Percentiles rank a stretch among this genome's conserved stretches.
phyloP scores from a whole-genome alignment of 352 stramenopile species.

The Pythium aquatile region DNA sequence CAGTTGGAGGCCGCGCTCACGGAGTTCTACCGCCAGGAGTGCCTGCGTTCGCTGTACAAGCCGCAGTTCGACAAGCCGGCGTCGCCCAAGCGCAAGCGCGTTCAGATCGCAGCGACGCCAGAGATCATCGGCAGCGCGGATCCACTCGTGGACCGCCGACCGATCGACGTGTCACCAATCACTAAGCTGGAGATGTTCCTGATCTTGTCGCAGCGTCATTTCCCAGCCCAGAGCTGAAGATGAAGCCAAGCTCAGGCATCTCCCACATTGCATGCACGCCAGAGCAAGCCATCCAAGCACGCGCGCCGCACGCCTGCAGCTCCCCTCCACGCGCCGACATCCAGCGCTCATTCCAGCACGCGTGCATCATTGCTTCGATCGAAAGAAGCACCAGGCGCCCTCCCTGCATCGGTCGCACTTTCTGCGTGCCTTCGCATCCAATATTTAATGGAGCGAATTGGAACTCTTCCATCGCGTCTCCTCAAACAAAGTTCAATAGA shows the following conservation, averaged over 20 bases:
- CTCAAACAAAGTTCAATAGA: slow-evolving; percentile 5
- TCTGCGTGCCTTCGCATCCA: background rate
- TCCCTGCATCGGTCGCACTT: background rate
- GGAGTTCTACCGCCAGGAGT: slow-evolving; percentile 84
- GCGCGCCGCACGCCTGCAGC: background rate
- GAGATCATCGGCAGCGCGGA: slow-evolving; percentile 79
- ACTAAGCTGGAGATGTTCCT: slow-evolving; percentile 72
- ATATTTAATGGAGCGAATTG: background rate
- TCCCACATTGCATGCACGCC: background rate
- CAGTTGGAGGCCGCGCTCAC: slow-evolving; percentile 64
- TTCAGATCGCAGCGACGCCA: slow-evolving; percentile 55
- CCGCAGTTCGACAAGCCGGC: background rate
- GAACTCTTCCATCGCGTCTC: slow-evolving; percentile 1
- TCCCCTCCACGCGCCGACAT: background rate
- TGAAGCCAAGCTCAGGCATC: background rate
- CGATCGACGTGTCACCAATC: slow-evolving; percentile 75
- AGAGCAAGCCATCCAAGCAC: background rate
- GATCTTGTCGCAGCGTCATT: slow-evolving; percentile 72
- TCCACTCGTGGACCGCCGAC: slow-evolving; percentile 63
- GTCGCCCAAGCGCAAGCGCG: slow-evolving; percentile 43
- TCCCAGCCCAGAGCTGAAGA: slow-evolving; percentile 36
- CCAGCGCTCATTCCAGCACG: slow-evolving; percentile 1
- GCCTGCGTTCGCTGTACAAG: slow-evolving; percentile 70
- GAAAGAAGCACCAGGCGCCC: background rate
- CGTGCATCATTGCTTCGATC: slow-evolving; percentile 7